Percentiles rank a stretch among this genome's conserved stretches.
These are phyloP conservation scores for Lactifluus hygrophoroides DNA, from an alignment of 768 basidiomycete genomes.

Conservation along the genomic window DNA sequence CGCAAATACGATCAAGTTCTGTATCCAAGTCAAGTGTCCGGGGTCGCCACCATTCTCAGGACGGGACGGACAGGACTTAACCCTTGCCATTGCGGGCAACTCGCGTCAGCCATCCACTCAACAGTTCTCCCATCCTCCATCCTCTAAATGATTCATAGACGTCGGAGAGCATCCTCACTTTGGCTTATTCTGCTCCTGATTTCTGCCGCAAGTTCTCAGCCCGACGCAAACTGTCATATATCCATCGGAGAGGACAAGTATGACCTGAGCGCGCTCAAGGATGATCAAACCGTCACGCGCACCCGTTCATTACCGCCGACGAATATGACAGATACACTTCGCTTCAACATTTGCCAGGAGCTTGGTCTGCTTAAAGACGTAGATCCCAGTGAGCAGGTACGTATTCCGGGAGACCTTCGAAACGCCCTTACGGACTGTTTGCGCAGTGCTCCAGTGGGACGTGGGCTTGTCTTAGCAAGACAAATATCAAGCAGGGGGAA, in stretches of 20 bases:
- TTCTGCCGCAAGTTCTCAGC: constrained; percentile 10
- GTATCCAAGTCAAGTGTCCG: constrained; percentile 1
- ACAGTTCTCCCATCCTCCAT: not conserved
- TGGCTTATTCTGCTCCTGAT: constrained; percentile 13
- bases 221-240: constrained; percentile 38
- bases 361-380: constrained; percentile 40
- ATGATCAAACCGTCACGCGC: constrained; percentile 41
- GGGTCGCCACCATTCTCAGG: not conserved
- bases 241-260: constrained; percentile 38
- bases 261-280: constrained; percentile 50
- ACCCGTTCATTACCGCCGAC: constrained; percentile 57
- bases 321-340: constrained; percentile 46
- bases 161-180: not conserved
- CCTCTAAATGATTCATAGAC: constrained; percentile 10
- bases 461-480: constrained; percentile 63
- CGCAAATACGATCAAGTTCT: not conserved
- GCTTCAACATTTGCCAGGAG: constrained; percentile 62
- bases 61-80: no score
- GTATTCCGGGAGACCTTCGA: constrained; percentile 19
- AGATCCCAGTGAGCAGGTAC: constrained; percentile 58
- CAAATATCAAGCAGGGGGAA: constrained; percentile 47
- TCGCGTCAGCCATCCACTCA: constrained; percentile 5
- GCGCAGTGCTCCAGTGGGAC: constrained; percentile 59
- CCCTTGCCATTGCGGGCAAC: not conserved
- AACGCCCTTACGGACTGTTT: not conserved